Percentiles rank a stretch among this genome's conserved stretches.
These are phyloP conservation scores for Vaccinium myrtillus DNA, from an alignment of 148 eudicot genomes.

Conservation along the genomic window DNA sequence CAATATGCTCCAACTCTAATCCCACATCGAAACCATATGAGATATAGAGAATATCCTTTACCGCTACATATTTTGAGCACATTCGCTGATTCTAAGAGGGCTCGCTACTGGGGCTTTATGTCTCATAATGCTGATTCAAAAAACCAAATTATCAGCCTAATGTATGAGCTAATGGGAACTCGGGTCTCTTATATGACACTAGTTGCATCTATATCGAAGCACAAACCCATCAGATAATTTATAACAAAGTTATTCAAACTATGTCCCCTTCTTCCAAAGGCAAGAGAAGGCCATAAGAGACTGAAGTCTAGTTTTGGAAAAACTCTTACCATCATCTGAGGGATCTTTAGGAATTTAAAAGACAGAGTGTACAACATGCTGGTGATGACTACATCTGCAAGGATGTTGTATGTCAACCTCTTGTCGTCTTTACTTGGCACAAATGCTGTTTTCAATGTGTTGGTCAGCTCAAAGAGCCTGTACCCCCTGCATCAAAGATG, in stretches of 20 bases:
- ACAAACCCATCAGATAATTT: neutral
- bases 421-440: slow-evolving; percentile 75
- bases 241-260: neutral
- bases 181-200: too few relatives aligned
- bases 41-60: too few relatives aligned
- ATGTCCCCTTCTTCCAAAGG: neutral
- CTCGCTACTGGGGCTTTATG: too few relatives aligned
- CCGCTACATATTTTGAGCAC: too few relatives aligned
- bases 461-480: slow-evolving; percentile 80
- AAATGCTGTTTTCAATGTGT: slow-evolving; percentile 67
- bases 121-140: too few relatives aligned
- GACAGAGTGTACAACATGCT: slow-evolving; percentile 57
- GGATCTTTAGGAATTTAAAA: slow-evolving; percentile 51
- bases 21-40: too few relatives aligned
- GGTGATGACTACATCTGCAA: slow-evolving; percentile 52
- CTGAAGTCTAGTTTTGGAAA: slow-evolving; percentile 5
- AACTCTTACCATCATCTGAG: slow-evolving; percentile 59
- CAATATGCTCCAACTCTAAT: too few relatives aligned
- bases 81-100: too few relatives aligned
- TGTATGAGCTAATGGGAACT: too few relatives aligned
- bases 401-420: slow-evolving; percentile 54
- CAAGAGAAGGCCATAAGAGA: neutral
- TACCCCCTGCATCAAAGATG: slow-evolving; percentile 16
- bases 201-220: neutral
- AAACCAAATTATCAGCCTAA: too few relatives aligned